These are phyloP conservation scores for Nemania sp. DNA, from an alignment of 2,329 filamentous ascomycete genomes.

Conservation along the genomic window DNA sequence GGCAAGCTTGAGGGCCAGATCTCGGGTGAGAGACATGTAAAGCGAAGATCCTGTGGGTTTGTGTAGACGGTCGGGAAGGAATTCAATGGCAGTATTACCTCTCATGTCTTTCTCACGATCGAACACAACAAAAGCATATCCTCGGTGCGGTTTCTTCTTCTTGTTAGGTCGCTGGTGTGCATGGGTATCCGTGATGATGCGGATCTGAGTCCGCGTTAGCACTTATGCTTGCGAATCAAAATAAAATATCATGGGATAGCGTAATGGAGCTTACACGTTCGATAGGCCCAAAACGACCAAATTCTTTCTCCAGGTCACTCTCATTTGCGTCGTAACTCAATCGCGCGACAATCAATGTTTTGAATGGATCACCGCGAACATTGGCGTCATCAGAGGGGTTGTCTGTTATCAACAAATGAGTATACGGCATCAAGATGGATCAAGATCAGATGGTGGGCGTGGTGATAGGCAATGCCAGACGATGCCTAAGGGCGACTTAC, in stretches of 20 bases:
- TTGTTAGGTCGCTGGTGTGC: conserved; percentile 77
- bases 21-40: conserved; percentile 60
- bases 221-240: neutral
- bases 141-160: conserved; percentile 83
- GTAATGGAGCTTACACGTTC: conserved; percentile 76
- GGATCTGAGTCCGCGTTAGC: conserved; percentile 70
- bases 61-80: conserved; percentile 51
- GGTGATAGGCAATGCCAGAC: conserved; percentile 1
- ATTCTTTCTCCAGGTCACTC: conserved; percentile 91
- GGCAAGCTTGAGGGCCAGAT: conserved; percentile 70
- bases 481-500: conserved; percentile 57
- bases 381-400: conserved; percentile 88
- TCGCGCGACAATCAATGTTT: conserved; percentile 91
- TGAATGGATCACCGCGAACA: conserved; percentile 92
- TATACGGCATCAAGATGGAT: conserved; percentile 11
- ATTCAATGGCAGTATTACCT: conserved; percentile 76
- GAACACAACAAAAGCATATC: conserved; percentile 97
- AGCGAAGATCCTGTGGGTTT: conserved; percentile 44
- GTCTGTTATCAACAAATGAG: conserved; percentile 61
- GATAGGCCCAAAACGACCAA: conserved; percentile 92
- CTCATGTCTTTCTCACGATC: conserved; percentile 99
- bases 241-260: too few species aligned
- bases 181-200: conserved; percentile 84
- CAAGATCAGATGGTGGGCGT: neutral
- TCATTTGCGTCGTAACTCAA: conserved; percentile 91